Conservation (phyloP, 75 land plant species). For the Ceratopteris richardii region DNA sequence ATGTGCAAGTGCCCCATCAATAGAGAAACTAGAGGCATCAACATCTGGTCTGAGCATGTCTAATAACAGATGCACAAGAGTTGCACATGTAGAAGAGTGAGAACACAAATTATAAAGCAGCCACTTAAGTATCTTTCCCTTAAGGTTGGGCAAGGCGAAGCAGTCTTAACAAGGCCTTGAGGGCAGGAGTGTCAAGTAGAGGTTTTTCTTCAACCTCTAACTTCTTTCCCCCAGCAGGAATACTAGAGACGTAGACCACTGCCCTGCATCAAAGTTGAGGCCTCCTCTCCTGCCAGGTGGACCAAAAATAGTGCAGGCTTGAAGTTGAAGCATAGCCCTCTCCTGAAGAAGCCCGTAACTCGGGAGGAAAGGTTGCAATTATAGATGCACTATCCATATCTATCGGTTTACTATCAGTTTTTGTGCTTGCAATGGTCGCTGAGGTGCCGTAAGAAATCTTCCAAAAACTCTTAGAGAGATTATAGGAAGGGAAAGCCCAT, state of each 20-base stretch:
- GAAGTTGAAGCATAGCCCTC: slow-evolving; percentile 78
- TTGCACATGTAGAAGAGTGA: slow-evolving; percentile 55
- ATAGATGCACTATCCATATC: too few relatives aligned
- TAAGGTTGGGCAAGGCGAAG: slow-evolving; percentile 79
- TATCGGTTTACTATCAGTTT: too few relatives aligned
- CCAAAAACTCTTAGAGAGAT: too few relatives aligned
- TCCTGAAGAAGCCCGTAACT: slow-evolving; percentile 56
- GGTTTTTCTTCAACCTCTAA: slow-evolving; percentile 62
- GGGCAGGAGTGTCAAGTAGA: slow-evolving; percentile 57
- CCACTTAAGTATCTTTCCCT: slow-evolving; percentile 67
- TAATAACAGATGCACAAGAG: slow-evolving; percentile 57
- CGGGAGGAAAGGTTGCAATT: too few relatives aligned
- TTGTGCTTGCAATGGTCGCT: too few relatives aligned
- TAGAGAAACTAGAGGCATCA: slow-evolving; percentile 15
- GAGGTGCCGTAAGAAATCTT: too few relatives aligned
- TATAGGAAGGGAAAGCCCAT: too few relatives aligned
- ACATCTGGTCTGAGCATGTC: slow-evolving; percentile 68
- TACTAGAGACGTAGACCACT: slow-evolving; percentile 23
- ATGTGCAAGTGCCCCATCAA: slow-evolving; percentile 42
- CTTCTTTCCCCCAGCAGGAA: slow-evolving; percentile 28
- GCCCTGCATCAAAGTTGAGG: slow-evolving; percentile 11
- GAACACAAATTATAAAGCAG: slow-evolving; percentile 72
- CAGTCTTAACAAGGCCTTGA: slow-evolving; percentile 61
- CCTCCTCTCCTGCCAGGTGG: slow-evolving; percentile 34
- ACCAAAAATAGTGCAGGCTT: slow-evolving; percentile 61